Base-by-base conservation (phyloP, 2,329 filamentous ascomycete species). In the Alternaria dauci region DNA sequence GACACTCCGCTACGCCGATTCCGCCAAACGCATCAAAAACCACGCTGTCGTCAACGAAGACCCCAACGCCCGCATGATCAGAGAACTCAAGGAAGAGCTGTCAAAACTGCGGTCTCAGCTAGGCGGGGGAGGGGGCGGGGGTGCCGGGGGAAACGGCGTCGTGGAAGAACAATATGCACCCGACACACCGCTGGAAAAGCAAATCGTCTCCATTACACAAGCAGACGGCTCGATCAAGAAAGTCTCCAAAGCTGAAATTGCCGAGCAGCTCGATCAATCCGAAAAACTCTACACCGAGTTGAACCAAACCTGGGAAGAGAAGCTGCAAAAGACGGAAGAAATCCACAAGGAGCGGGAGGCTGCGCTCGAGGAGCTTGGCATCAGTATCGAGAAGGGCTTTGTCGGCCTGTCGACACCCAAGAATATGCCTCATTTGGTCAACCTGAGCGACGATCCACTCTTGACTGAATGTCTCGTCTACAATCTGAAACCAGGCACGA, bases 21-120 rank as follows among this genome's bases (percentile, higher is more conserved):
- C 93, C 8, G 95, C 95, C 26, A 99, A 99, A 82, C 89, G 95
- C 71, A 99, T 99, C 86, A 98, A 98, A 92, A 99, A 99, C 82
- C 95, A 99, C 79, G 95, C 95, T 58, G 95, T 99, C 52, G 91
- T 99, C 79, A 99, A 99, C 82, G 95, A 99, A 79, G 95, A 99
- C 80, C 94, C 95, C 47, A 99, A 99, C 76, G 95, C 95, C 61
- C 91, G 95, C 71, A 99, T 99, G 95, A 98, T 99, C 66, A 87
- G 95, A 78, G 95, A 99, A 76, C 84, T 99, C 65, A 99, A 99
- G 77, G 95, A 99, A 78, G 95, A 99, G 75, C 81, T 99, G 59
- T 88, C 92, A 1, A 85, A 96, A 62, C 83, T 99, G 58, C 87
- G 95, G 71, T 90, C 92, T 71, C 98, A 99, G 76, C 86, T 99